phyloP scores from a whole-genome alignment of 371 early-diverging fungal genomes.

The Massospora cicadina region DNA sequence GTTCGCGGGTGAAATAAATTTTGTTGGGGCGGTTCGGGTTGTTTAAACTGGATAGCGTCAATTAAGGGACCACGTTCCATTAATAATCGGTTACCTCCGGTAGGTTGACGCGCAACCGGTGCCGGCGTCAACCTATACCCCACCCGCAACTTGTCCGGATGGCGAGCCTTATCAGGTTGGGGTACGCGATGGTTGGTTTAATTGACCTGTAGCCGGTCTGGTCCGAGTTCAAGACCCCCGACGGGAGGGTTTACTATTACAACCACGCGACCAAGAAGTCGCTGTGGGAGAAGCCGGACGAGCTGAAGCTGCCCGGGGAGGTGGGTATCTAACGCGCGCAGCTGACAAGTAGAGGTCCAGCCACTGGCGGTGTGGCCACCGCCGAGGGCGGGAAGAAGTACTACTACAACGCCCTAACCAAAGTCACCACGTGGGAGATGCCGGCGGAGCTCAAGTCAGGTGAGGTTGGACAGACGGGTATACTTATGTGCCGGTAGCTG shows the following conservation, averaged over 20 bases:
- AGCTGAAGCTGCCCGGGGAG: constrained; percentile 69
- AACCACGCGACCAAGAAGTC: constrained; percentile 60
- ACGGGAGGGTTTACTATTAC: constrained; percentile 73
- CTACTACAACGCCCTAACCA: constrained; percentile 67
- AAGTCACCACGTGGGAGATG: constrained; percentile 70
- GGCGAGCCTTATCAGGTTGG: no score
- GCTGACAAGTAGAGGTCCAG: constrained; percentile 11
- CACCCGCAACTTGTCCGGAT: no score
- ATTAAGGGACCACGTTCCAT: no score
- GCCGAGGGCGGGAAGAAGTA: constrained; percentile 71
- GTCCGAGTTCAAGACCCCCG: constrained; percentile 57
- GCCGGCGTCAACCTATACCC: no score
- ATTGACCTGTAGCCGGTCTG: constrained; percentile 31
- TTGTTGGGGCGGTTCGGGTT: no score
- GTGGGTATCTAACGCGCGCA: constrained; percentile 13
- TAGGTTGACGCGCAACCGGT: no score
- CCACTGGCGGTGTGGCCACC: constrained; percentile 73
- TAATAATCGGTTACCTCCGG: no score
- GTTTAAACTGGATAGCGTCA: no score
- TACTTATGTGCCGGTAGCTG: background rate
- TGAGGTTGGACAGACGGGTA: constrained; percentile 5
- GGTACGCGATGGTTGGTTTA: no score
- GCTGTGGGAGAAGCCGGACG: constrained; percentile 90
- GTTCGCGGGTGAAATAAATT: no score
- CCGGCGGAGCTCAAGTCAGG: constrained; percentile 51